These are phyloP conservation scores for Hyphodiscus sp. DNA, from an alignment of 2,329 filamentous ascomycete genomes.

Conservation along the genomic window DNA sequence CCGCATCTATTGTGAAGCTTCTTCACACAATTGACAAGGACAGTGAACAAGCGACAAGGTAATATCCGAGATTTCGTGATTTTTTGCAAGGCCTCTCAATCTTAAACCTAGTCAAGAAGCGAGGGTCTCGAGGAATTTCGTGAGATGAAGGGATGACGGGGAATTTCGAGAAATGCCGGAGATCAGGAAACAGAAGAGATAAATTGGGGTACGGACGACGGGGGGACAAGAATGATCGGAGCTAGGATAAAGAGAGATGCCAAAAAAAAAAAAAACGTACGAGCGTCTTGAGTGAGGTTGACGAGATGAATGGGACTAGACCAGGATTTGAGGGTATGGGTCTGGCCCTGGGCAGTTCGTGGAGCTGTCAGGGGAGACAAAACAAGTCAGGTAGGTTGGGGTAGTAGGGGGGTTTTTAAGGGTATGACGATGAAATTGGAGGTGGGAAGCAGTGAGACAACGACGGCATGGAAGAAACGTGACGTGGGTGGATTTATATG, in stretches of 20 bases:
- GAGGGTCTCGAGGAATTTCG: conserved; percentile 17
- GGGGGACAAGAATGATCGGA: conserved; percentile 26
- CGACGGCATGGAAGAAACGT: conserved; percentile 30
- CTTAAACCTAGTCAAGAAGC: conserved; percentile 25
- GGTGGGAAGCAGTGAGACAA: background rate
- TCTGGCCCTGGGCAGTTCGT: background rate
- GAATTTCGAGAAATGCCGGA: conserved; percentile 19
- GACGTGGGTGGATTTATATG: conserved; percentile 23
- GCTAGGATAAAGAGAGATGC: conserved; percentile 26
- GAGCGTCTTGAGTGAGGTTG: conserved; percentile 7
- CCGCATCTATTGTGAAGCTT: conserved; percentile 27
- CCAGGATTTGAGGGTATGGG: conserved; percentile 2
- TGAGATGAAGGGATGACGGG: conserved; percentile 4
- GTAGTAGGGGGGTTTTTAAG: background rate
- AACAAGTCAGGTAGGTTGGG: conserved; percentile 6
- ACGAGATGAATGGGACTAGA: conserved; percentile 3
- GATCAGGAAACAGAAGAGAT: conserved; percentile 13
- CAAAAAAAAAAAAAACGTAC: conserved; percentile 5
- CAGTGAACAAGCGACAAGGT: conserved; percentile 22
- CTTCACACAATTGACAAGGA: conserved; percentile 18
- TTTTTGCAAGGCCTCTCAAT: conserved; percentile 17
- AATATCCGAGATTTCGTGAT: conserved; percentile 29
- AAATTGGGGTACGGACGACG: conserved; percentile 7
- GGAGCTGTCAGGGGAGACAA: conserved; percentile 6
- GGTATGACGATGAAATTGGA: background rate